Percentiles rank a stretch among this genome's conserved stretches.
Evolutionary conservation across 371 early-diverging fungal species (phyloP).

Genomic region (Mortierella sp.): DNA sequence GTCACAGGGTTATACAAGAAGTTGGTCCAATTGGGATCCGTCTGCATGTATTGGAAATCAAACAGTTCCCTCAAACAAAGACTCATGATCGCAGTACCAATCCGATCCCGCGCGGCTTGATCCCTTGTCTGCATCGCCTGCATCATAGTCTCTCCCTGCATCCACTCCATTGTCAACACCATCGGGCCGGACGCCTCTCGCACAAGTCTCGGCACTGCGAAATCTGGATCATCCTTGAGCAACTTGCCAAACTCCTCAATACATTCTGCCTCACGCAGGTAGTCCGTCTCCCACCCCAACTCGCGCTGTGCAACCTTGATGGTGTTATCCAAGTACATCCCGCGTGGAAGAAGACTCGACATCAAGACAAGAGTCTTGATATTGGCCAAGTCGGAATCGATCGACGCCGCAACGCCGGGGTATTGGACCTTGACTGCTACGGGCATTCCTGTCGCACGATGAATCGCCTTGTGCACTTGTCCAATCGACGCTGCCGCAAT

Average conservation of each 20-base stretch:
- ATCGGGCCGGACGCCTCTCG: slow-evolving; percentile 77
- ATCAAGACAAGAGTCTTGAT: slow-evolving; percentile 85
- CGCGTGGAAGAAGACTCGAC: slow-evolving; percentile 90
- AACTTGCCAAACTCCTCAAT: slow-evolving; percentile 78
- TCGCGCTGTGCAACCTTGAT: slow-evolving; percentile 92
- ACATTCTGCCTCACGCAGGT: slow-evolving; percentile 88
- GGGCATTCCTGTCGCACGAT: slow-evolving; percentile 59
- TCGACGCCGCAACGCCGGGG: slow-evolving; percentile 92
- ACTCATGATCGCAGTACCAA: slow-evolving; percentile 75
- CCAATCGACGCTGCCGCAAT: slow-evolving; percentile 98
- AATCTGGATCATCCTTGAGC: slow-evolving; percentile 72
- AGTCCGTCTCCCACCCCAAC: slow-evolving; percentile 96
- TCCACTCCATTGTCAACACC: slow-evolving; percentile 88
- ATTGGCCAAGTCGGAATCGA: slow-evolving; percentile 91
- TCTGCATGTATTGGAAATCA: slow-evolving; percentile 96
- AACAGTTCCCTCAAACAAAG: slow-evolving; percentile 94
- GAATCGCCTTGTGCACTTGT: slow-evolving; percentile 89
- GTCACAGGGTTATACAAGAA: slow-evolving; percentile 87
- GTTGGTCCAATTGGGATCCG: slow-evolving; percentile 99
- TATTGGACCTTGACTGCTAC: slow-evolving; percentile 98
- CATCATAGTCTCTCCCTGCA: slow-evolving; percentile 84
- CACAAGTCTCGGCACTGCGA: slow-evolving; percentile 84
- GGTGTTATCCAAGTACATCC: slow-evolving; percentile 97
- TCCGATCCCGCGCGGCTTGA: slow-evolving; percentile 80
- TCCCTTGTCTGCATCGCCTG: slow-evolving; percentile 68